Percentiles rank a stretch among this genome's conserved stretches.
Conservation (phyloP, 1,284 basidiomycete genomes). For the Paramarasmius palmivorus region DNA sequence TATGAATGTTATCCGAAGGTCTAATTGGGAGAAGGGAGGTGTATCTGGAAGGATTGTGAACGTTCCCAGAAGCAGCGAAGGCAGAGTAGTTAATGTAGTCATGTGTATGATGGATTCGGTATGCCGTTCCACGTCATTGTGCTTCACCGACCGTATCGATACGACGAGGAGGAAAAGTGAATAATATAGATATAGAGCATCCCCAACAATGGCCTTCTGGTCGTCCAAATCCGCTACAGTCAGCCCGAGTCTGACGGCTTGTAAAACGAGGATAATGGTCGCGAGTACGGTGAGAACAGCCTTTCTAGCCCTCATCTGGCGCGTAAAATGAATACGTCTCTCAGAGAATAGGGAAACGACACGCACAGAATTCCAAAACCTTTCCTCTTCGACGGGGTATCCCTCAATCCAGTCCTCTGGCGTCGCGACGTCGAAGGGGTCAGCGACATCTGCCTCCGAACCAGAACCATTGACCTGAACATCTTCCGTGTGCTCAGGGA, state of each 20-base stretch:
- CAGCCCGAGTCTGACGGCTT: slow-evolving; percentile 56
- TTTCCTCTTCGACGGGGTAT: slow-evolving; percentile 67
- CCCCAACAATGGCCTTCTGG: slow-evolving; percentile 34
- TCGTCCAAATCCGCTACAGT: slow-evolving; percentile 37
- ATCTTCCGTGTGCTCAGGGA: slow-evolving; percentile 45
- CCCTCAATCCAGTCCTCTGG: slow-evolving; percentile 76
- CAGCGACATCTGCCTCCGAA: slow-evolving; percentile 28
- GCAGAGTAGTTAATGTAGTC: slow-evolving; percentile 54
- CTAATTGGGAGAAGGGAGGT: slow-evolving; percentile 24
- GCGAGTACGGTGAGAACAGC: slow-evolving; percentile 46
- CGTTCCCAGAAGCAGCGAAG: slow-evolving; percentile 48
- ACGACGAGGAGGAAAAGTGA: slow-evolving; percentile 64
- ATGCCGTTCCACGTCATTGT: slow-evolving; percentile 52
- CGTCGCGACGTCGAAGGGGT: slow-evolving; percentile 78
- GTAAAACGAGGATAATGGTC: slow-evolving; percentile 46
- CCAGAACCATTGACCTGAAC: slow-evolving; percentile 25
- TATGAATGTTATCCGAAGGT: slow-evolving; percentile 14
- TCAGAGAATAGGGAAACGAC: slow-evolving; percentile 6
- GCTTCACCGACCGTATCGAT: slow-evolving; percentile 51
- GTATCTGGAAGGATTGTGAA: slow-evolving; percentile 57
- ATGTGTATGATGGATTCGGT: slow-evolving; percentile 68
- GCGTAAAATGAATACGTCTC: slow-evolving; percentile 5
- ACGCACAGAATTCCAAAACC: slow-evolving; percentile 73
- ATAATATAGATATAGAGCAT: slow-evolving; percentile 53
- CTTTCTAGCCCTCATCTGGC: slow-evolving; percentile 60